phyloP scores from a whole-genome alignment of 1,284 basidiomycete species.

The Trichosporon ovoides region DNA sequence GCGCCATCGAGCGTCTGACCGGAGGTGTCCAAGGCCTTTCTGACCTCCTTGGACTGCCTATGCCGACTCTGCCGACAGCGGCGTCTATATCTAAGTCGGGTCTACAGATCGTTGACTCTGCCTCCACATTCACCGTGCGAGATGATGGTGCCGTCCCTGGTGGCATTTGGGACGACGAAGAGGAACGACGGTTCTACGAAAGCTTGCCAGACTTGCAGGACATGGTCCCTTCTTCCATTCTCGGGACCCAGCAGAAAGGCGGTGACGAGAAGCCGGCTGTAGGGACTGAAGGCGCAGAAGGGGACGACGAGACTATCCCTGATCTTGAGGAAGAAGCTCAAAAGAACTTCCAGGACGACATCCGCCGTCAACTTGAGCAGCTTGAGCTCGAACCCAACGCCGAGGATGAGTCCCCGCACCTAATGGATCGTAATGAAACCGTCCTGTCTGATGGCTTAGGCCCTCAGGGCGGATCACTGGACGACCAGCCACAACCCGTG shows the following conservation, averaged over 20 bases:
- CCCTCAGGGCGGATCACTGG: constrained; percentile 7
- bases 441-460: constrained; percentile 9
- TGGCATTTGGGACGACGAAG: constrained; percentile 98
- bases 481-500: constrained; percentile 30
- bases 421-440: constrained; percentile 18
- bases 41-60: constrained; percentile 72
- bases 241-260: constrained; percentile 65
- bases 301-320: constrained; percentile 7
- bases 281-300: constrained; percentile 33
- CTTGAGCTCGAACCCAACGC: constrained; percentile 27
- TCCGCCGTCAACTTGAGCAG: constrained; percentile 48
- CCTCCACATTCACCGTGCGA: constrained; percentile 53
- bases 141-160: constrained; percentile 58
- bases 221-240: constrained; percentile 77
- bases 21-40: constrained; percentile 82
- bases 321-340: constrained; percentile 32
- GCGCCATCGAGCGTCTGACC: constrained; percentile 84
- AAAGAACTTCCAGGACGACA: constrained; percentile 52
- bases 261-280: constrained; percentile 17
- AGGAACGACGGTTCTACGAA: constrained; percentile 90
- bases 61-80: constrained; percentile 74
- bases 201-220: constrained; percentile 87
- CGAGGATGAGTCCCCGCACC: constrained; percentile 1
- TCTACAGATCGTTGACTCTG: constrained; percentile 51
- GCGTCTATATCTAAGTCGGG: constrained; percentile 51